These are phyloP conservation scores for Allodekkera sacchari DNA, from an alignment of 805 yeast species.

Conservation along the genomic window DNA sequence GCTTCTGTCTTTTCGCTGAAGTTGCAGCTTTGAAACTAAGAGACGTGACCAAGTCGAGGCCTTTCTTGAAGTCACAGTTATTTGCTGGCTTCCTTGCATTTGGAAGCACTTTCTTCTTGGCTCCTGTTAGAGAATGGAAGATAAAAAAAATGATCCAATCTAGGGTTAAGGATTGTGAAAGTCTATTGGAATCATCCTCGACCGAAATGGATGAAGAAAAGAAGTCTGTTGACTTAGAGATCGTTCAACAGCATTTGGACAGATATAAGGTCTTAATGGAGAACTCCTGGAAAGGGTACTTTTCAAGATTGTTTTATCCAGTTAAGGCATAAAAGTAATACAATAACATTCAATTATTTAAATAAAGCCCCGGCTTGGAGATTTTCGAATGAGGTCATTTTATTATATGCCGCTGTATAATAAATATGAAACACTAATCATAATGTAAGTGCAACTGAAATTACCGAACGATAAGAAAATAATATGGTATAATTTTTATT, in stretches of 20 bases:
- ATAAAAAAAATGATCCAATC: conserved; percentile 29
- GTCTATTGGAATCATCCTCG: conserved; percentile 1
- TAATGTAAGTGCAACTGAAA: too few species aligned
- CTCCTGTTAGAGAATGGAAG: conserved; percentile 45
- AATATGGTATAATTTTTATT: too few species aligned
- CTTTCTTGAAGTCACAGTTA: conserved; percentile 52
- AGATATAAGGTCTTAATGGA: conserved; percentile 12
- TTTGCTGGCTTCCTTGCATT: conserved; percentile 48
- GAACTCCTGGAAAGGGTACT: conserved; percentile 9
- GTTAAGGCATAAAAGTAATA: conserved; percentile 11
- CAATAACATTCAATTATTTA: neutral
- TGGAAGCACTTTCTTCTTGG: conserved; percentile 30
- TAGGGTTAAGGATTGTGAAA: conserved; percentile 9
- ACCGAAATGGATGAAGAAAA: neutral
- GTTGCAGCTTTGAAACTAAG: conserved; percentile 22
- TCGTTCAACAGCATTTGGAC: conserved; percentile 4
- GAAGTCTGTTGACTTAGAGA: neutral
- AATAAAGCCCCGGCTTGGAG: too few species aligned
- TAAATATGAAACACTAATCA: too few species aligned
- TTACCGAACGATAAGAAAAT: too few species aligned
- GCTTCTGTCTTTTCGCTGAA: conserved; percentile 22
- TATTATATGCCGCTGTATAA: too few species aligned
- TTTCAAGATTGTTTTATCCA: conserved; percentile 15
- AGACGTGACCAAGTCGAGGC: conserved; percentile 18
- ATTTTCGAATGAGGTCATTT: too few species aligned